Percentiles rank a stretch among this genome's conserved stretches.
phyloP scores from a whole-genome alignment of 1,284 basidiomycete species.

The Microbotryum saponariae region DNA sequence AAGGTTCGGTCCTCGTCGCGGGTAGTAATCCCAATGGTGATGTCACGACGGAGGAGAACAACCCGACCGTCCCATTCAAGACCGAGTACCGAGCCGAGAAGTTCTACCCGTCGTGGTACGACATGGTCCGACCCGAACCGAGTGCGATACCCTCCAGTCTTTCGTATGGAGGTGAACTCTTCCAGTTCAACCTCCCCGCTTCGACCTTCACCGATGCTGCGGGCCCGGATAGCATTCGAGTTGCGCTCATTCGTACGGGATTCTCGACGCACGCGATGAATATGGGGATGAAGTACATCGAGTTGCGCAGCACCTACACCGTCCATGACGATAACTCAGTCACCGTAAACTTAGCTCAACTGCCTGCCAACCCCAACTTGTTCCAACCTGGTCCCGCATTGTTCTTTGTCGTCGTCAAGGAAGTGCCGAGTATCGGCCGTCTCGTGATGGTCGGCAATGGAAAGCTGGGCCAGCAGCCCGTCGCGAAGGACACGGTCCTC shows the following conservation, averaged over 20 bases:
- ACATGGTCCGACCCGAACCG: constrained; percentile 4
- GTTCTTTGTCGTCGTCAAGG: constrained; percentile 37
- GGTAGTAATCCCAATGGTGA: constrained; percentile 67
- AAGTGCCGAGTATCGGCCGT: constrained; percentile 36
- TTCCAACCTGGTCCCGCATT: constrained; percentile 39
- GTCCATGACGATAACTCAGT: constrained; percentile 38
- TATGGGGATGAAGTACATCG: constrained; percentile 39
- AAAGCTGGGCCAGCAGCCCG: constrained; percentile 31
- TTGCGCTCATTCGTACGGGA: constrained; percentile 39
- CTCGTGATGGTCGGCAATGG: constrained; percentile 38
- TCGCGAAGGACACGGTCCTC: background rate
- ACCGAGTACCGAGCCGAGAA: constrained; percentile 25
- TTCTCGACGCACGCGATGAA: constrained; percentile 44
- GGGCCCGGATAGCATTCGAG: constrained; percentile 32
- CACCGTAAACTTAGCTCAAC: constrained; percentile 34
- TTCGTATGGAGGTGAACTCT: constrained; percentile 12
- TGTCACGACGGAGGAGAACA: constrained; percentile 3
- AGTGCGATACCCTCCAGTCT: constrained; percentile 6
- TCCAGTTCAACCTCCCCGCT: constrained; percentile 10
- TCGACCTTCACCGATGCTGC: constrained; percentile 3
- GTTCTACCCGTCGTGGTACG: constrained; percentile 50
- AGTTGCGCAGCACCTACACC: constrained; percentile 39
- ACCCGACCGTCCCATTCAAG: constrained; percentile 2
- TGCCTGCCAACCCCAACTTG: constrained; percentile 36
- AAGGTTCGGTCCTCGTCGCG: constrained; percentile 63